Percentiles rank a stretch among this genome's conserved stretches.
phyloP scores from a whole-genome alignment of 805 yeast genomes.

The Clavispora phyllophila region DNA sequence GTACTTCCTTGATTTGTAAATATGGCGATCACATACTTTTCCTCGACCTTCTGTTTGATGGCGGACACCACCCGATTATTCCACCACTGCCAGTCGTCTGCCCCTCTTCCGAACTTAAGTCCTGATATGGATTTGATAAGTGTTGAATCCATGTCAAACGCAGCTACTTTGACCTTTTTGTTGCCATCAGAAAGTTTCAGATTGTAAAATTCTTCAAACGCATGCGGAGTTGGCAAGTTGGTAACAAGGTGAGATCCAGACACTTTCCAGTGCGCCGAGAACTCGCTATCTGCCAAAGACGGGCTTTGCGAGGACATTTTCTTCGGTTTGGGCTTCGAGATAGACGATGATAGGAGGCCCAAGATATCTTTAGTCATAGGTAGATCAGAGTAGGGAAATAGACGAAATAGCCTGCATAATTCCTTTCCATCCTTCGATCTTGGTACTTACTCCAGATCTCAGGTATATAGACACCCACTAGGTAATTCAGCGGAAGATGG shows the following conservation, averaged over 20 bases:
- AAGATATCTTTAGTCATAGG: not conserved
- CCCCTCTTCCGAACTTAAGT: slow-evolving; percentile 47
- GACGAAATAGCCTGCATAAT: not conserved
- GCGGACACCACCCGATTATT: slow-evolving; percentile 15
- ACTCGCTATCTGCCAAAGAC: not conserved
- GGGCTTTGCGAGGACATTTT: not conserved
- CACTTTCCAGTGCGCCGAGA: slow-evolving; percentile 22
- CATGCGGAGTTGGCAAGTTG: slow-evolving; percentile 26
- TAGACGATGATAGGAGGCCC: not conserved
- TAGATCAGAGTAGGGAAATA: not conserved
- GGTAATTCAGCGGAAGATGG: slow-evolving; percentile 1
- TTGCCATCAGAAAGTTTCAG: not conserved
- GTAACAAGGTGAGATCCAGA: slow-evolving; percentile 42
- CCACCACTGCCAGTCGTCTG: slow-evolving; percentile 70
- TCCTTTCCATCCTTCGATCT: not conserved
- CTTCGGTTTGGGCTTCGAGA: not conserved
- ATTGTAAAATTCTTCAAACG: not conserved
- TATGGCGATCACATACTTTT: slow-evolving; percentile 48
- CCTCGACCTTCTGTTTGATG: slow-evolving; percentile 21
- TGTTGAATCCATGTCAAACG: slow-evolving; percentile 86
- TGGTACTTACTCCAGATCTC: not conserved
- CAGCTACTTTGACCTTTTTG: slow-evolving; percentile 43
- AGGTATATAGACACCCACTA: not conserved
- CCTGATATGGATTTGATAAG: slow-evolving; percentile 65
- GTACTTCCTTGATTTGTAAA: slow-evolving; percentile 86